Evolutionary conservation across 1,284 basidiomycete species (phyloP), one percentile per base, ranked within the genome.

Genomic region (Microbotryum scabiosae): DNA sequence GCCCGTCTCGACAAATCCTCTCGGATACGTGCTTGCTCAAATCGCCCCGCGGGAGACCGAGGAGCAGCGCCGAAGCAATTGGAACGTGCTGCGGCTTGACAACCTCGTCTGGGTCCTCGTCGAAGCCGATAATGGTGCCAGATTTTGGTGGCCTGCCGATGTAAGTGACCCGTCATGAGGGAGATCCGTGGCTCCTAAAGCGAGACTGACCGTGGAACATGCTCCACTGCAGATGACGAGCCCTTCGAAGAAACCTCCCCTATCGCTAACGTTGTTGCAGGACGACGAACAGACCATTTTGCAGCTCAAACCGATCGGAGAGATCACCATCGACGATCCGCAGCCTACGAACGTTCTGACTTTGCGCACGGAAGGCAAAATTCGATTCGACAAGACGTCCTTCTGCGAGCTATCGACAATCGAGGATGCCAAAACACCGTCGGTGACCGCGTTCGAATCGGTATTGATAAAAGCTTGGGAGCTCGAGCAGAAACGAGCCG

Each of bases 91-190:
- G 26, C 44, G 32, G 50, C 54, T 20, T 12, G 59, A 46, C 18
- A 49, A 36, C 53, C 61, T 58, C 2, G 18, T 65, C 7, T 65
- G 64, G 64, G 51, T 51, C 3, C 64, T 60, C 12, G 28, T 58
- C 1, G 43, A 51, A 28, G 25, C 28, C 21, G 45, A 32, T 3
- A 18, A 30, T n/a, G 43, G 44, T 7, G 59, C 49, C 9, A 54
- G 53, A 12, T 65, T 62, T 21, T 65, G 64, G 64, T 65, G 64
- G 64, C 55, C 59, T 5, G 64, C 46, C 9, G 46, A 54, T 41
- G 64, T 65, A 30, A 28, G 62, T 43, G 4, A 4, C 18, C 30
- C 12, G 18, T 41, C 28, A 5, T 7, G 4, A 23, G 2, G 14
- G 2, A 2, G 10, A 1, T 20, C 6, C 23, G 23, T 5, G 2